Percentiles rank a stretch among this genome's conserved stretches.
These are phyloP conservation scores for Abortiporus biennis DNA, from an alignment of 1,284 basidiomycete genomes.

Conservation along the genomic window DNA sequence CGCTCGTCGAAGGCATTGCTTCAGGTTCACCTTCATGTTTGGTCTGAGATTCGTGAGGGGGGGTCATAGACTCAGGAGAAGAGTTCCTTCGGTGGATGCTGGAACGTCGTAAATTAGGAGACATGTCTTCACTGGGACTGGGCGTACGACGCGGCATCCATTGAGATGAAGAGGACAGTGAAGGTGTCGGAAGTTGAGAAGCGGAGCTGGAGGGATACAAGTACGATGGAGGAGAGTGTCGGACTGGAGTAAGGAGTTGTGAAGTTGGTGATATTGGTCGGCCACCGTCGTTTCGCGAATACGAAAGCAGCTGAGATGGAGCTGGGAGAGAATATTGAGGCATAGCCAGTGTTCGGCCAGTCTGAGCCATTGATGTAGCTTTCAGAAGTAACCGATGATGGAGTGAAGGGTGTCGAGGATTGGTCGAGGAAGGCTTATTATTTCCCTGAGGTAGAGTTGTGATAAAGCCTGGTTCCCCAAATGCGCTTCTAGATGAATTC, in stretches of 20 bases:
- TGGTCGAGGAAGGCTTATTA: background rate
- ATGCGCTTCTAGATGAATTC: too few relatives aligned
- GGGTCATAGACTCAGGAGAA: background rate
- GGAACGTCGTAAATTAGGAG: background rate
- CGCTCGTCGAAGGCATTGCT: slow-evolving; percentile 2
- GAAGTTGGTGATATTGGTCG: background rate
- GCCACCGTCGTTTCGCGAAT: background rate
- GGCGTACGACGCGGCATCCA: background rate
- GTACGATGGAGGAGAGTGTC: background rate
- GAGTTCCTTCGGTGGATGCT: background rate
- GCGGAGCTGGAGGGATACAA: background rate
- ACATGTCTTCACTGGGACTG: background rate
- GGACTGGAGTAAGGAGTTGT: background rate
- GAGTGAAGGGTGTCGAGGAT: background rate
- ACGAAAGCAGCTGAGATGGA: background rate
- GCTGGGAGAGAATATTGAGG: background rate
- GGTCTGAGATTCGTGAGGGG: background rate
- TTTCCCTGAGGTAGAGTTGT: too few relatives aligned
- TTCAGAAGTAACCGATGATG: too few relatives aligned
- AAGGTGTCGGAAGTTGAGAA: background rate
- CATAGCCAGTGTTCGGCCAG: too few relatives aligned
- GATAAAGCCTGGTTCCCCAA: too few relatives aligned
- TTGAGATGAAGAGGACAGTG: background rate
- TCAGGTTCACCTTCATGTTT: slow-evolving; percentile 6
- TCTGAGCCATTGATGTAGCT: background rate